Base-by-base conservation (phyloP, 2,329 filamentous ascomycete genomes). In the Plectosphaerella sp. region DNA sequence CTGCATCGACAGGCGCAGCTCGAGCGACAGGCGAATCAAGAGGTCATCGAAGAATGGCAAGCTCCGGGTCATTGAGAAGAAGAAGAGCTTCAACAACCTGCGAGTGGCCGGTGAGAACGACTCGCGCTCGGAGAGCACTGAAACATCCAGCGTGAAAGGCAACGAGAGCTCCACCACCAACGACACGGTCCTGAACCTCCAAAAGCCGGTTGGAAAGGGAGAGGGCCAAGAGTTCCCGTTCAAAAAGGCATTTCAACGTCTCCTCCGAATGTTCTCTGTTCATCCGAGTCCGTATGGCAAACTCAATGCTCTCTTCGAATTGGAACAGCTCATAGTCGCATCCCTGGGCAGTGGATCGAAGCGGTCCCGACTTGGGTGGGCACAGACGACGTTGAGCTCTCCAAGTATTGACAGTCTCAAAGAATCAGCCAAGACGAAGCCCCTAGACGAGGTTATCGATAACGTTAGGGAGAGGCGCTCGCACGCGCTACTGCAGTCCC, bases 281-380 rank as follows among this genome's bases (percentile, higher is more conserved):
- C 89, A 95, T 58, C 89, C 90, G 0, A 96, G 94, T 63, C 94
- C 94, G 0, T 88, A 88, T 59, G 80, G 83, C 20, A 99, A 99
- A 69, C 79, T 99, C 12, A 86, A 87, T 58, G 87, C 89, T 0
- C 75, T 97, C 5, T 85, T 87, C 55, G 91, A 97, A 65, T 77
- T 99, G 5, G 86, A 95, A 62, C 83, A 87, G 42, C 78, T 99
- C 45, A 89, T 96, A 52, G 75, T 89, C 24, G 88, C 89, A 1
- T 93, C 88, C 0, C 71, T 93, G 33, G 55, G 65, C 24, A 65
- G 67, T 3, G 70, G 55, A 41, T 61, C 67, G 4, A 71, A 65
- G 55, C 65, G 63, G 48, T 58, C 65, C 3, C 62, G 65, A 18
- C 36, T 51, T 3, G 55, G 51, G 47, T 69, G 67, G 62, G 72